Conservation (phyloP, 441 rosid genomes). For the Adansonia madagascariensis region DNA sequence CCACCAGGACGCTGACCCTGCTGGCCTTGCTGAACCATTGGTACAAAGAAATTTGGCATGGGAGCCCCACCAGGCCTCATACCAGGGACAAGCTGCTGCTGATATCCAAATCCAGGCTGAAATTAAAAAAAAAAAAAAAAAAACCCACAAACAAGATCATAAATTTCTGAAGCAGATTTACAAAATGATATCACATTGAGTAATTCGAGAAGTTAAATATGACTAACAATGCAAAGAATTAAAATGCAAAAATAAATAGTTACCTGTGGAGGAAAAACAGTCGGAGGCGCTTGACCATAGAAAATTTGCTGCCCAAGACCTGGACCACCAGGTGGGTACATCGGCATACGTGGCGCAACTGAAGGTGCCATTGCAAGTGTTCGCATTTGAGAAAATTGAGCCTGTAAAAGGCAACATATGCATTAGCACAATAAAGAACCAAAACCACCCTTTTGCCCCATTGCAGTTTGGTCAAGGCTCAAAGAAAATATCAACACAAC, state of each 20-base stretch:
- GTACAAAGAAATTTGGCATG: constrained; percentile 45
- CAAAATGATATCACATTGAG: background rate
- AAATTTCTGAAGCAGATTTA: constrained; percentile 3
- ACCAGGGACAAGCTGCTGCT: constrained; percentile 50
- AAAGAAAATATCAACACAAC: background rate
- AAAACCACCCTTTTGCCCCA: background rate
- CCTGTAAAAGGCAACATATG: constrained; percentile 37
- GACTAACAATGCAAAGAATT: background rate
- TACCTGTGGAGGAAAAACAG: constrained; percentile 60
- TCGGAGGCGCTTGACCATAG: constrained; percentile 70
- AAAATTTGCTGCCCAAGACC: constrained; percentile 57
- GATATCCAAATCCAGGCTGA: constrained; percentile 50
- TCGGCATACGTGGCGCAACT: constrained; percentile 60
- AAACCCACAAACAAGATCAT: background rate
- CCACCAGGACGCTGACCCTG: constrained; percentile 31
- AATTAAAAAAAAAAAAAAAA: background rate
- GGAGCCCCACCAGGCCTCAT: constrained; percentile 53
- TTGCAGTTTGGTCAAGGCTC: background rate
- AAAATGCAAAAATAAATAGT: background rate
- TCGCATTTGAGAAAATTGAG: constrained; percentile 72
- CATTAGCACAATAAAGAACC: background rate
- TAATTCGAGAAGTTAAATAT: background rate
- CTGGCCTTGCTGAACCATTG: constrained; percentile 63
- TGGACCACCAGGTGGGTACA: constrained; percentile 64
- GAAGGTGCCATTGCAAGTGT: constrained; percentile 51